These are phyloP conservation scores for Nyctanthes arbortristis DNA, from an alignment of 257 asterid species.

Conservation along the genomic window DNA sequence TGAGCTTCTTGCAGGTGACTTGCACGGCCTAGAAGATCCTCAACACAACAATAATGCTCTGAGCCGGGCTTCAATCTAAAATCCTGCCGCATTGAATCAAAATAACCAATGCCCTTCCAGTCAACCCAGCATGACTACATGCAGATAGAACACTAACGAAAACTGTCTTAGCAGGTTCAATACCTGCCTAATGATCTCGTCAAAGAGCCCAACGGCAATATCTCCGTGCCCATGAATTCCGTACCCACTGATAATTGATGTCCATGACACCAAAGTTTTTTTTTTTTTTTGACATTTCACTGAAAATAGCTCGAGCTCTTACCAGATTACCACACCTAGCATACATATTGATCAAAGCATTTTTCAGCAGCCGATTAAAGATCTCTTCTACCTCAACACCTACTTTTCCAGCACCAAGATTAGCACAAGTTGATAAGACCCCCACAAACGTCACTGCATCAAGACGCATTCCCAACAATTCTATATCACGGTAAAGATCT, in stretches of 20 bases:
- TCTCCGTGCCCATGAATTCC: conserved; percentile 87
- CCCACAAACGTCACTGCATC: conserved; percentile 85
- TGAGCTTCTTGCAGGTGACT: conserved; percentile 69
- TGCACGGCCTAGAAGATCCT: conserved; percentile 85
- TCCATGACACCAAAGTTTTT: conserved; percentile 89
- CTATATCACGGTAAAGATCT: conserved; percentile 72
- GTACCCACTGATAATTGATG: conserved; percentile 80
- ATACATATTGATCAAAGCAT: conserved; percentile 78
- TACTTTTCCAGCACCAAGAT: conserved; percentile 67
- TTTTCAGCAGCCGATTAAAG: conserved; percentile 57
- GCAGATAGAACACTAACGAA: conserved; percentile 73
- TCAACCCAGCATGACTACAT: conserved; percentile 89
- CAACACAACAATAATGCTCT: conserved; percentile 82
- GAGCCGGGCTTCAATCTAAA: conserved; percentile 51
- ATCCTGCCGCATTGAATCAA: conserved; percentile 57
- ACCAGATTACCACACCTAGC: conserved; percentile 83
- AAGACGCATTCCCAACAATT: conserved; percentile 43
- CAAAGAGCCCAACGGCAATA: conserved; percentile 67
- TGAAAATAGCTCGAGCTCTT: conserved; percentile 64
- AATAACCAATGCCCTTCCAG: conserved; percentile 65
- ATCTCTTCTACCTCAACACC: conserved; percentile 66
- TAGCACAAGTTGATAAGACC: conserved; percentile 82
- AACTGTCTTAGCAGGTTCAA: conserved; percentile 64
- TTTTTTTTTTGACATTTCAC: conserved; percentile 53
- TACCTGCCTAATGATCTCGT: conserved; percentile 61